These are phyloP conservation scores for Nannochloropsis salina DNA, from an alignment of 108 stramenopile genomes.

Conservation along the genomic window DNA sequence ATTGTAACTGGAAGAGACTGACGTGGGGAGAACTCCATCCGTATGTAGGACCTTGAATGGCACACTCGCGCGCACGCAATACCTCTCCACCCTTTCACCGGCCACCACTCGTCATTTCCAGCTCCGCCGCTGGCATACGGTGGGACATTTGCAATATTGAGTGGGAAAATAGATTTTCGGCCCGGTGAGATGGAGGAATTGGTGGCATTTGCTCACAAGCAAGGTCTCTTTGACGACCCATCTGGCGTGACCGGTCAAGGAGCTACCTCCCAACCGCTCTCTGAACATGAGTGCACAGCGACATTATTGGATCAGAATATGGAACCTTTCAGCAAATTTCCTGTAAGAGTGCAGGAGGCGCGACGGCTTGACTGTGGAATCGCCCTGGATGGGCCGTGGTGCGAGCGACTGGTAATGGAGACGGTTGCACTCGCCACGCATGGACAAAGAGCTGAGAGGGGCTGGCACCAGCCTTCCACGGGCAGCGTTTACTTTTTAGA, in stretches of 20 bases:
- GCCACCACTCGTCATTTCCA: not conserved
- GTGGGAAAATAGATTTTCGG: not conserved
- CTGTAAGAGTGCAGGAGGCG: not conserved
- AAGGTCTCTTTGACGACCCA: slow-evolving; percentile 11
- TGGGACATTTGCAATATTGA: not conserved
- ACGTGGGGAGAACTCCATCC: not conserved
- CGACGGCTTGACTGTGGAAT: slow-evolving; percentile 16
- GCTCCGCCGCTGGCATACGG: not conserved
- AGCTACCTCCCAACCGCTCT: no score
- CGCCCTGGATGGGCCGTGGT: not conserved
- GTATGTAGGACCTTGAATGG: not conserved
- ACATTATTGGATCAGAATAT: not conserved
- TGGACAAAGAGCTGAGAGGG: not conserved
- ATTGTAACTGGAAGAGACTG: not conserved
- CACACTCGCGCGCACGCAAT: not conserved
- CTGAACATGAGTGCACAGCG: not conserved
- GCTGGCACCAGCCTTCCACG: not conserved
- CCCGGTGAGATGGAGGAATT: not conserved
- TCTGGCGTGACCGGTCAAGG: not conserved
- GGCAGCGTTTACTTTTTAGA: not conserved
- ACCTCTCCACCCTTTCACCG: not conserved
- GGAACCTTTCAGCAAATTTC: not conserved
- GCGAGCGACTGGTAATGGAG: slow-evolving; percentile 14
- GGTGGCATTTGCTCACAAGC: not conserved
- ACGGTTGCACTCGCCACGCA: not conserved